These are phyloP conservation scores for Lactuca sativa DNA, from an alignment of 129 eudicot species.

Conservation along the genomic window DNA sequence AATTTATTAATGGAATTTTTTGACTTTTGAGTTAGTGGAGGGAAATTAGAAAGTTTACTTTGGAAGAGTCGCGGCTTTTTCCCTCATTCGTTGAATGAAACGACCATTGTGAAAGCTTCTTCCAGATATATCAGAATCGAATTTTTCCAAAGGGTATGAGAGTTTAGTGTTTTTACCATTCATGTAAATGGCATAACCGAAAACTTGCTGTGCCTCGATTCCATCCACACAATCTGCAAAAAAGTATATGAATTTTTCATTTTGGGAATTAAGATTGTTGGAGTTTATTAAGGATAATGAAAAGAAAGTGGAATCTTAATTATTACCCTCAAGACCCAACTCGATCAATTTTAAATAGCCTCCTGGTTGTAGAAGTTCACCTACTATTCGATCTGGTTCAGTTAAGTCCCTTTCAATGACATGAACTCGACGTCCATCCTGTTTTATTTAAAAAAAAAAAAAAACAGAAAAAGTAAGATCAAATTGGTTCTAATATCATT, in stretches of 20 bases:
- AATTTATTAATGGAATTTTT: neutral
- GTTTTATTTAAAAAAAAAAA: neutral
- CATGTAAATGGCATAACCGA: slow-evolving; percentile 59
- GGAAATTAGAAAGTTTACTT: slow-evolving; percentile 30
- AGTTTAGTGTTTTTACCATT: slow-evolving; percentile 49
- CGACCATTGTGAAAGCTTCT: slow-evolving; percentile 69
- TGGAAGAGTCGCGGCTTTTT: slow-evolving; percentile 57
- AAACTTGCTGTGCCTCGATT: slow-evolving; percentile 57
- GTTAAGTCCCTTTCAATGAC: slow-evolving; percentile 79
- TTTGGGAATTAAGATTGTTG: slow-evolving; percentile 1
- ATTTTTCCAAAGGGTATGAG: slow-evolving; percentile 56
- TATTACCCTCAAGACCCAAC: slow-evolving; percentile 75
- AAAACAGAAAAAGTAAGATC: neutral
- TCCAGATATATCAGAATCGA: slow-evolving; percentile 42
- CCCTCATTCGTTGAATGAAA: slow-evolving; percentile 60
- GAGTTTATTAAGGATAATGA: neutral
- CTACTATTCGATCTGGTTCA: slow-evolving; percentile 75
- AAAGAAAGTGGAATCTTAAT: neutral
- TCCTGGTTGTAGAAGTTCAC: slow-evolving; percentile 86
- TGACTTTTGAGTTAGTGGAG: neutral
- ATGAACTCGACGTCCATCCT: slow-evolving; percentile 80
- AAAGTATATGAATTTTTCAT: neutral
- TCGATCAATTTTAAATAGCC: slow-evolving; percentile 74
- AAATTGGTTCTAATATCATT: neutral
- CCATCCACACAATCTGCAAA: slow-evolving; percentile 55